These are phyloP conservation scores for Talaromyces sp. DNA, from an alignment of 2,329 filamentous ascomycete genomes.

Conservation along the genomic window DNA sequence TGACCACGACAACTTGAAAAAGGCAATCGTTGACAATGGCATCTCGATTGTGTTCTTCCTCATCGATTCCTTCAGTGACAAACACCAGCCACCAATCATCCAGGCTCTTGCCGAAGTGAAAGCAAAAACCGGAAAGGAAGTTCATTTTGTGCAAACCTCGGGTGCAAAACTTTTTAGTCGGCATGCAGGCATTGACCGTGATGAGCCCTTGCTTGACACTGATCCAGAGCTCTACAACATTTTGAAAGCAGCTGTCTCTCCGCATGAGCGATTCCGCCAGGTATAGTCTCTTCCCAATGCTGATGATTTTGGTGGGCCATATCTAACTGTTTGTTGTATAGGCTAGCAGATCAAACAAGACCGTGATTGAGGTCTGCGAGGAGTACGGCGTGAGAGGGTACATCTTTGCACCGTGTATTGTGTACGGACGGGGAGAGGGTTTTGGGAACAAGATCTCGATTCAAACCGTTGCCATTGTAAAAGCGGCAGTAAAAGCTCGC, in stretches of 20 bases:
- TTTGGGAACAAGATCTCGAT: conserved; percentile 49
- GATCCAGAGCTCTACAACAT: conserved; percentile 40
- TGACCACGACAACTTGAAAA: conserved; percentile 29
- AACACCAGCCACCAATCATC: conserved; percentile 38
- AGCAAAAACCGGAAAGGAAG: conserved; percentile 32
- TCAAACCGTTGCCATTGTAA: conserved; percentile 46
- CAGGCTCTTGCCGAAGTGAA: conserved; percentile 42
- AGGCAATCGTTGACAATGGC: conserved; percentile 34
- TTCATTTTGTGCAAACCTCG: conserved; percentile 48
- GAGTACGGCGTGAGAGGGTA: conserved; percentile 42
- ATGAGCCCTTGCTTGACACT: conserved; percentile 38
- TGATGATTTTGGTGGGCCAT: background rate
- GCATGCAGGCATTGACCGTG: conserved; percentile 40
- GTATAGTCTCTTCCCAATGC: background rate
- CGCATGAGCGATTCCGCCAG: conserved; percentile 13
- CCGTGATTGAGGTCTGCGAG: conserved; percentile 40
- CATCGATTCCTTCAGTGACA: conserved; percentile 33
- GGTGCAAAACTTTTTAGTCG: conserved; percentile 50
- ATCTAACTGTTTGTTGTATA: conserved; percentile 14
- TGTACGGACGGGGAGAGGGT: conserved; percentile 46
- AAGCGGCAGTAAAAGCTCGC: conserved; percentile 36
- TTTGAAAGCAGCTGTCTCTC: conserved; percentile 32
- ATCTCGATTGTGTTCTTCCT: conserved; percentile 48
- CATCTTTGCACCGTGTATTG: conserved; percentile 50
- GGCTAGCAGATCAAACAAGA: conserved; percentile 38